A percentile compares a stretch with the other conserved stretches of the same genome.
These are phyloP conservation scores for Hippophae tibetana DNA, from an alignment of 306 rosid genomes.

Conservation along the genomic window DNA sequence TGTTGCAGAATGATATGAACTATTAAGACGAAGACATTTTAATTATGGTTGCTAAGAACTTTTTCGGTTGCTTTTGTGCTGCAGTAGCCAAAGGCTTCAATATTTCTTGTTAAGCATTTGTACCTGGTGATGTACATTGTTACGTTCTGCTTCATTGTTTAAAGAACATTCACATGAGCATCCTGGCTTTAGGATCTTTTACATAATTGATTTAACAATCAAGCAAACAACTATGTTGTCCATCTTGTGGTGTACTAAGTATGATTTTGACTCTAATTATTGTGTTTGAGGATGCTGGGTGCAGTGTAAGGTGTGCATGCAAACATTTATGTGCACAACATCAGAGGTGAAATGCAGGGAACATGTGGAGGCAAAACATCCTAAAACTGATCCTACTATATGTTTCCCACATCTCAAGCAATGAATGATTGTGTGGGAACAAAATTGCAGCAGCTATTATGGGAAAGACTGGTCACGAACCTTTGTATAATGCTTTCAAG, in stretches of 20 bases:
- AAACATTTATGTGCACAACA: conserved; percentile 55
- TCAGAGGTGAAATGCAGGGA: conserved; percentile 62
- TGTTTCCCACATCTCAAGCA: conserved; percentile 55
- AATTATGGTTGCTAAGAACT: too few relatives aligned
- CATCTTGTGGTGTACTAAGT: background rate
- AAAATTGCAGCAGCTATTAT: conserved; percentile 12
- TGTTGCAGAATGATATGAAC: too few relatives aligned
- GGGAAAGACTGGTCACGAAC: conserved; percentile 5
- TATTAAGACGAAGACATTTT: too few relatives aligned
- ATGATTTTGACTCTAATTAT: background rate
- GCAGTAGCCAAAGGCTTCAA: too few relatives aligned
- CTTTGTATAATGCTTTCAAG: conserved; percentile 21
- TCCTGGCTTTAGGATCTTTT: too few relatives aligned
- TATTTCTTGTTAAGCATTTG: too few relatives aligned
- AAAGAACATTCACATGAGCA: too few relatives aligned
- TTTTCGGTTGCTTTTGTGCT: too few relatives aligned
- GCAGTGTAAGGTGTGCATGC: conserved; percentile 72
- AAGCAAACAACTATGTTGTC: background rate
- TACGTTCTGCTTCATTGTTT: too few relatives aligned
- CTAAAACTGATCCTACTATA: conserved; percentile 35
- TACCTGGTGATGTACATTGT: too few relatives aligned
- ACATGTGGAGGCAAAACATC: conserved; percentile 66
- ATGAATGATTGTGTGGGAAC: conserved; percentile 16
- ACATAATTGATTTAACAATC: background rate
- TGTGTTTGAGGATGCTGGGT: conserved; percentile 1